Evolutionary conservation across 495 filamentous ascomycete genomes (phyloP), one percentile per base, ranked within the genome.

Genomic region (Staphylotrichum longicolle): DNA sequence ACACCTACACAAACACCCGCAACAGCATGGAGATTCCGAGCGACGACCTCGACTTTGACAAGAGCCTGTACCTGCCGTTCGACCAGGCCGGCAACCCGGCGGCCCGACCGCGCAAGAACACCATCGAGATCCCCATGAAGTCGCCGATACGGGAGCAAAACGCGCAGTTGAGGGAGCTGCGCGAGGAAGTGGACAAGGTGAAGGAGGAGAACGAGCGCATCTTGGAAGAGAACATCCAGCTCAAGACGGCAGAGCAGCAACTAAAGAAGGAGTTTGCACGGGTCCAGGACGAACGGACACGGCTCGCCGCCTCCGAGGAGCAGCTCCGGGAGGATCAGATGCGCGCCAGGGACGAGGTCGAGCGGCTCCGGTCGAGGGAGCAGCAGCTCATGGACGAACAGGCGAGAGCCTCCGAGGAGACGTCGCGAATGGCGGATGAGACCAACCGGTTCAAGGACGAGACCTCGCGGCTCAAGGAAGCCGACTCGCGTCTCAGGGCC

Each of bases 51-150:
- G 82, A 83, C 11, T 94, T 93, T 66, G 90, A 95, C 60, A 80
- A 87, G 61, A 93, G 86, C 70, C 78, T 93, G 37, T 96, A 96
- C 66, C 80, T 82, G 54, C 81, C 84, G 3, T 80, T 88, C 2
- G 89, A 95, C 61, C 81, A 86, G 57, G 70, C 86, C 45, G 83
- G 90, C 57, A 85, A 70, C 34, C 71, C 75, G 54, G 50, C 72
- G 10, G 67, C 58, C 37, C 68, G 68, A 30, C 52, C 62, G 41
- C 68, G 60, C 47, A 75, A 74, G 47, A 73, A 73, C 51, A 63
- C 72, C 12, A 74, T 81, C 51, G 77, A 76, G 51, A 75, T 81
- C 34, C 75, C 78, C 30, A 58, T 77, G 60, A 78, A 79, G 66
- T 75, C 77, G 45, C 73, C 79, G 27, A 70, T 75, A 40, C 74